Base-by-base conservation (phyloP, 768 basidiomycete species). In the Xerocomellus dryophilus region DNA sequence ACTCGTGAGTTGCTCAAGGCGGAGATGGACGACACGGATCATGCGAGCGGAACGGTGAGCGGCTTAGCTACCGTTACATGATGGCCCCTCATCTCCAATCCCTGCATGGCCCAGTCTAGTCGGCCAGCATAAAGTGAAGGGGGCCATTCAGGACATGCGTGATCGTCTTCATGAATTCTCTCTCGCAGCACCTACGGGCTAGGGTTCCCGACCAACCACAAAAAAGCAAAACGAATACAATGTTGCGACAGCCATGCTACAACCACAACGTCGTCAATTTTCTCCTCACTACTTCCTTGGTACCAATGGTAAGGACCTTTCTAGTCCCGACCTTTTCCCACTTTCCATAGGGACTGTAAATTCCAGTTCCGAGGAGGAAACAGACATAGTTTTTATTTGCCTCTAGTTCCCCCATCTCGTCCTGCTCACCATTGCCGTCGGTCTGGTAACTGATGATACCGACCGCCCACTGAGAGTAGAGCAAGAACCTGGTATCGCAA, bases 401-500 rank as follows among this genome's bases (percentile, higher is more conserved):
- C 6, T 27, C 32, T 1, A 53, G 34, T 18, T 53, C 52, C 2
- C 46, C 52, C n/a, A 5, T 48, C 9, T 53, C 38, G 7, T 53
- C 40, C 1, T 11, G 39, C 45, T 41, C 25, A 8, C n/a, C 40
- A 8, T 42, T 49, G 10, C 40, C 21, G 14, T 49, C 52, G 6
- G 54, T 55, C 25, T 53, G 51, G 12, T 56, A 56, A 23, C 40
- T 56, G 39, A 56, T 36, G 38, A 56, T 36, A 12, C 54, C 54
- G 4, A 56, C 54, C 17, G 44, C 51, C 44, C 54, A 56, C 9
- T 18, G 51, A 15, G 54, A 56, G 18, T 47, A 46, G 20, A 29
- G 25, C 31, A 54, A 12, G 39, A 56, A 56, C 34, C 44, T 53
- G 11, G 40, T 35, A 14, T 56, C 54, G 9, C 44, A 56, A 7